phyloP scores from a whole-genome alignment of 352 stramenopile species.

The Nothophytophthora sp. region DNA sequence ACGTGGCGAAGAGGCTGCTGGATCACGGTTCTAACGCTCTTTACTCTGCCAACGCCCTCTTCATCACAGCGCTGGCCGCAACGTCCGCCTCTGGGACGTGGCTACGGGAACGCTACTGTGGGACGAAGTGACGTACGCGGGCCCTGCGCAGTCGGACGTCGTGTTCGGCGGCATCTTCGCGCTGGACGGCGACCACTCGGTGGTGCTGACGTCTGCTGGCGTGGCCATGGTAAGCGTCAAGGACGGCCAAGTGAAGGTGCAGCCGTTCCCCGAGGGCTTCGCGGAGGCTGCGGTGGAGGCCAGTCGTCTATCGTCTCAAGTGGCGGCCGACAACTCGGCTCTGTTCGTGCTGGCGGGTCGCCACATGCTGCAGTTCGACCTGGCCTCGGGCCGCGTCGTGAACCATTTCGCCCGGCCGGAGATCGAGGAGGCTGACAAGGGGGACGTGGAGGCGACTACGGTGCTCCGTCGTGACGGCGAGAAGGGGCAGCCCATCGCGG shows the following conservation, averaged over 20 bases:
- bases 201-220: conserved; percentile 47
- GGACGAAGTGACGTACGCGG: conserved; percentile 49
- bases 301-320: conserved; percentile 28
- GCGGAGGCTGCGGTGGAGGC: conserved; percentile 22
- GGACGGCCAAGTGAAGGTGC: conserved; percentile 49
- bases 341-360: conserved; percentile 51
- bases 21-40: conserved; percentile 10
- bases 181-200: conserved; percentile 45
- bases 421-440: conserved; percentile 35
- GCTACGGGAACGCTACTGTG: conserved; percentile 65
- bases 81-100: conserved; percentile 71
- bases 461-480: conserved; percentile 43
- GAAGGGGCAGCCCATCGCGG: conserved; percentile 26
- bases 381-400: conserved; percentile 32
- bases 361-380: conserved; percentile 43
- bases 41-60: not conserved
- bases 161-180: conserved; percentile 47
- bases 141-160: conserved; percentile 10
- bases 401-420: conserved; percentile 39
- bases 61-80: conserved; percentile 41
- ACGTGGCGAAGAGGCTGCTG: conserved; percentile 11
- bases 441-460: conserved; percentile 15
- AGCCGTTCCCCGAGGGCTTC: conserved; percentile 33
- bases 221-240: conserved; percentile 61
- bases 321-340: conserved; percentile 47